Evolutionary conservation across 2,329 filamentous ascomycete species (phyloP), one percentile per base, ranked within the genome.

Genomic region (Arthrobotrys megalospora): DNA sequence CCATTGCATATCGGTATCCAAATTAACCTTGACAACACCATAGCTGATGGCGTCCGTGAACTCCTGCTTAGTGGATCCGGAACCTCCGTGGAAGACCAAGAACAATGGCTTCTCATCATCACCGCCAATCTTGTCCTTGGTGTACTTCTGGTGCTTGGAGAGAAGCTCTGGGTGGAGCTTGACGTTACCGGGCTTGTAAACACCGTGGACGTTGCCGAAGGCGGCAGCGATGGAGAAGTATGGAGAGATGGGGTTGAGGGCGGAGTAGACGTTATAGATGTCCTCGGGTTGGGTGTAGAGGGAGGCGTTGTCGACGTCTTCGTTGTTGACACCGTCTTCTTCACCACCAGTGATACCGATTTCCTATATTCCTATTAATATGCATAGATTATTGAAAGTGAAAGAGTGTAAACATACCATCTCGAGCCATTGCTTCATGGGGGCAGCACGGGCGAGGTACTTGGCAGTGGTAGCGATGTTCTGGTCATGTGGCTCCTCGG

Each of bases 61-160:
- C 88, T 99, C 96, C 82, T 93, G 86, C 88, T 97, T 96, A 85
- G 89, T 89, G 81, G 93, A 96, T 82, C 96, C 96, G 80, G 93
- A 97, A 83, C 96, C 96, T 84, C 96, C 96, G 89, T 99, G 96
- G 92, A 99, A 99, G 85, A 99, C 96, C 84, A 99, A 93, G 91
- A 94, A 98, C 84, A 98, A 93, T 82, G 96, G 96, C 91, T 97
- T 97, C 84, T 92, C 89, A 81, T 92, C 89, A 82, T 89, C 87
- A 83, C 89, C 87, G 81, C 86, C 86, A 81, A 91, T 90, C 88
- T 96, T 90, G 86, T 95, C 90, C 86, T 93, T 90, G 85, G 97
- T 93, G 86, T 92, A 93, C 81, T 88, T 89, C 88, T 99, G 96
- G 90, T 99, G 96, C 92, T 98, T 97, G 86, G 90, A 89, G 83